Evolutionary conservation across 805 yeast genomes (phyloP).

Genomic region (Candida patagonica): DNA sequence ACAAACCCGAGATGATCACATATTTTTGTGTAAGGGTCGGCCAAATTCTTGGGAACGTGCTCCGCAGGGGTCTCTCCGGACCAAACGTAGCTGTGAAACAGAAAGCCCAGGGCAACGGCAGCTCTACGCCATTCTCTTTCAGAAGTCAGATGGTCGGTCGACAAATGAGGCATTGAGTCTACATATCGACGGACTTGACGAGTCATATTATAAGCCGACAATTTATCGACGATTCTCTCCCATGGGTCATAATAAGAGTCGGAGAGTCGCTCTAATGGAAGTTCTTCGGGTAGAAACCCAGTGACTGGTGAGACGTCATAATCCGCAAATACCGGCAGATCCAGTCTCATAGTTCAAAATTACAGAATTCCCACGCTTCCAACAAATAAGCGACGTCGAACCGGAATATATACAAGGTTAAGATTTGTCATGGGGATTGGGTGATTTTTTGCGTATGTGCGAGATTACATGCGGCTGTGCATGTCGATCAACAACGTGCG

Average conservation of each 20-base stretch:
- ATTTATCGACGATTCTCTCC: slow-evolving; percentile 57
- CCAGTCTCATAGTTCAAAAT: slow-evolving; percentile 19
- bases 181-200: slow-evolving; percentile 51
- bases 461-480: no score
- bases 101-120: slow-evolving; percentile 64
- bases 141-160: slow-evolving; percentile 36
- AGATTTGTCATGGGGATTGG: no score
- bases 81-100: slow-evolving; percentile 90
- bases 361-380: no score
- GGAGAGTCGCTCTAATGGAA: slow-evolving; percentile 55
- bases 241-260: slow-evolving; percentile 60
- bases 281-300: slow-evolving; percentile 69
- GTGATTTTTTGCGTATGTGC: no score
- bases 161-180: slow-evolving; percentile 53
- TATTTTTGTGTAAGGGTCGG: slow-evolving; percentile 58
- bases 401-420: no score
- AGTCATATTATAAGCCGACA: slow-evolving; percentile 69
- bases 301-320: slow-evolving; percentile 61
- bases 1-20: slow-evolving; percentile 61
- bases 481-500: no score
- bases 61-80: slow-evolving; percentile 48
- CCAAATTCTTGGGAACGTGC: slow-evolving; percentile 54
- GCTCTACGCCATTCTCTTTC: slow-evolving; percentile 66
- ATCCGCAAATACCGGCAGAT: slow-evolving; percentile 45
- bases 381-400: no score